Conservation (phyloP, 164 flowering plant species). For the Piper betle region DNA sequence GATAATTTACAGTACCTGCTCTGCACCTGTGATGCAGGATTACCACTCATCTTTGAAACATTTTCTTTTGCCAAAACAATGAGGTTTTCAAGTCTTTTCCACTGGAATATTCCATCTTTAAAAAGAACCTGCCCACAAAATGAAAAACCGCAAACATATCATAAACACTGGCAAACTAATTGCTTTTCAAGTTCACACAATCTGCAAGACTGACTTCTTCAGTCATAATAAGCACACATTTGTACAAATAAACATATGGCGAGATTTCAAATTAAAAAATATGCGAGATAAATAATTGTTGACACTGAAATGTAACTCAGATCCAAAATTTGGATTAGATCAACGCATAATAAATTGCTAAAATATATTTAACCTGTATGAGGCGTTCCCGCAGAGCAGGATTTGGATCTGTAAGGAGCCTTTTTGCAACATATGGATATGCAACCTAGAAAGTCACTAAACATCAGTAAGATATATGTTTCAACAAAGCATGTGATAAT, state of each 20-base stretch:
- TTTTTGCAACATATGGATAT: slow-evolving; percentile 94
- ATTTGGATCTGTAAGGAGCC: slow-evolving; percentile 92
- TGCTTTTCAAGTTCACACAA: not conserved
- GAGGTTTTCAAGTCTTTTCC: slow-evolving; percentile 97
- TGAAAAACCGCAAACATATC: not conserved
- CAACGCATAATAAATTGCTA: not conserved
- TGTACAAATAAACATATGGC: not conserved
- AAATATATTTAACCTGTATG: slow-evolving; percentile 53
- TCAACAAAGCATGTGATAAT: not conserved
- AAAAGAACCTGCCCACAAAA: slow-evolving; percentile 60
- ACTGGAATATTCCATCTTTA: slow-evolving; percentile 90
- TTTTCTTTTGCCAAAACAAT: slow-evolving; percentile 88
- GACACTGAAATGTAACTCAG: no score
- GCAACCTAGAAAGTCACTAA: slow-evolving; percentile 48
- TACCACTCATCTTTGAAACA: slow-evolving; percentile 85
- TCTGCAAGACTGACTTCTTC: not conserved
- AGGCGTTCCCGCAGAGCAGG: slow-evolving; percentile 98
- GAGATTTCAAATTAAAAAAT: no score
- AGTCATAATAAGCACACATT: not conserved
- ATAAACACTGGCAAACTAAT: not conserved
- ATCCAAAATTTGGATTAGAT: no score
- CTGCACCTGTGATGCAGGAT: slow-evolving; percentile 67
- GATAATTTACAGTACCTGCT: slow-evolving; percentile 25
- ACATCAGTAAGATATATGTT: not conserved
- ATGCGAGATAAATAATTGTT: no score